Conservation (phyloP, 1,284 basidiomycete genomes). For the Pseudozyma thailandica region DNA sequence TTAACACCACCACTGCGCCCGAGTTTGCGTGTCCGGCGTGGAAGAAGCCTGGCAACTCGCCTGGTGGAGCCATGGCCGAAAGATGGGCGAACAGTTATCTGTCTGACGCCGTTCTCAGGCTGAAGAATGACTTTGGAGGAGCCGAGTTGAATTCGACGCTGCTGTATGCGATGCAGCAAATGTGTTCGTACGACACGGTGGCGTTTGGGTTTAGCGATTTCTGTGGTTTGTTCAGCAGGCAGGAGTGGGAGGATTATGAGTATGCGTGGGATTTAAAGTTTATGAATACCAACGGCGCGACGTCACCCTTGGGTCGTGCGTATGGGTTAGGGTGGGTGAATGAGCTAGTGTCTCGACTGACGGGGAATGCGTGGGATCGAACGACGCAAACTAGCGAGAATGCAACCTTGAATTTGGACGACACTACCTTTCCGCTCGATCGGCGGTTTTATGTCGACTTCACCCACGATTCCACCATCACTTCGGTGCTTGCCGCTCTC, state of each 20-base stretch:
- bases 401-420: slow-evolving; percentile 54
- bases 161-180: slow-evolving; percentile 61
- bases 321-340: slow-evolving; percentile 84
- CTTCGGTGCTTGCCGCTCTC: slow-evolving; percentile 57
- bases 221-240: slow-evolving; percentile 86
- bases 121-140: slow-evolving; percentile 50
- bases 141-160: slow-evolving; percentile 44
- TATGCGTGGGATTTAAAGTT: slow-evolving; percentile 72
- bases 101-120: slow-evolving; percentile 50
- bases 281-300: slow-evolving; percentile 78
- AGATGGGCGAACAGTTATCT: slow-evolving; percentile 62
- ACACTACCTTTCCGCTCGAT: slow-evolving; percentile 59
- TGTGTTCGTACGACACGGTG: slow-evolving; percentile 74
- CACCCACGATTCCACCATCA: slow-evolving; percentile 64
- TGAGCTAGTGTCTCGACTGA: slow-evolving; percentile 63
- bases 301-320: slow-evolving; percentile 79
- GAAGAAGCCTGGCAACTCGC: slow-evolving; percentile 11
- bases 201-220: slow-evolving; percentile 89
- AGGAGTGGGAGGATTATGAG: slow-evolving; percentile 89
- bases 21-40: slow-evolving; percentile 58
- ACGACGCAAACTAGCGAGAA: slow-evolving; percentile 62
- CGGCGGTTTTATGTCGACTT: slow-evolving; percentile 64
- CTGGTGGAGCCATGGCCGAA: slow-evolving; percentile 28
- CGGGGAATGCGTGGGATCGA: slow-evolving; percentile 34
- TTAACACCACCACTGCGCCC: slow-evolving; percentile 65